These are phyloP conservation scores for Lagenidium giganteum DNA, from an alignment of 352 stramenopile species.

Conservation along the genomic window DNA sequence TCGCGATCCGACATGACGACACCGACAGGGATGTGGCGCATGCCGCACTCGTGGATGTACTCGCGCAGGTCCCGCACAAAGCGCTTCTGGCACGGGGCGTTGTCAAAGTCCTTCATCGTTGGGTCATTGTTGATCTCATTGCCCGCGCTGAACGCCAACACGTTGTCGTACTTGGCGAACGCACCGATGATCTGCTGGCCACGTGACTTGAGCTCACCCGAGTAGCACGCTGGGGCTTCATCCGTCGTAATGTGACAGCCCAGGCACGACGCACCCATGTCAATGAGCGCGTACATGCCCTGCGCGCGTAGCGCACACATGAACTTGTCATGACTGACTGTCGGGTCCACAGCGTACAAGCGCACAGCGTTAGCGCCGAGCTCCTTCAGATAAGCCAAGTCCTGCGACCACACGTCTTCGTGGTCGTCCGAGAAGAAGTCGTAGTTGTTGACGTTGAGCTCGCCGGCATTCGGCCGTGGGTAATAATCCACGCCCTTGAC, in stretches of 20 bases:
- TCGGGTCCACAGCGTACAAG: conserved; percentile 82
- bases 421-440: conserved; percentile 85
- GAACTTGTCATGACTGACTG: conserved; percentile 80
- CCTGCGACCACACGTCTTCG: conserved; percentile 51
- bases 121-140: conserved; percentile 81
- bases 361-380: conserved; percentile 75
- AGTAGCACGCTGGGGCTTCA: conserved; percentile 49
- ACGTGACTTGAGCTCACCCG: conserved; percentile 47
- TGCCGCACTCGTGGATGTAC: conserved; percentile 53
- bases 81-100: conserved; percentile 87
- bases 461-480: conserved; percentile 73
- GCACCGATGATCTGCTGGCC: conserved; percentile 71
- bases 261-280: conserved; percentile 49
- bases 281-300: conserved; percentile 77
- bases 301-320: conserved; percentile 72
- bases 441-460: conserved; percentile 62
- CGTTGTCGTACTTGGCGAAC: conserved; percentile 86
- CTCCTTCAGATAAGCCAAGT: conserved; percentile 58
- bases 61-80: conserved; percentile 80
- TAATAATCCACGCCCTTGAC: conserved; percentile 86
- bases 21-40: conserved; percentile 78
- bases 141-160: conserved; percentile 67
- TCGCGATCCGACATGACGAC: conserved; percentile 68
- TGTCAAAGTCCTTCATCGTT: too few relatives aligned
- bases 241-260: conserved; percentile 54